These are phyloP conservation scores for Desmodesmus armatus DNA, from an alignment of 139 green algal genomes.

Conservation along the genomic window DNA sequence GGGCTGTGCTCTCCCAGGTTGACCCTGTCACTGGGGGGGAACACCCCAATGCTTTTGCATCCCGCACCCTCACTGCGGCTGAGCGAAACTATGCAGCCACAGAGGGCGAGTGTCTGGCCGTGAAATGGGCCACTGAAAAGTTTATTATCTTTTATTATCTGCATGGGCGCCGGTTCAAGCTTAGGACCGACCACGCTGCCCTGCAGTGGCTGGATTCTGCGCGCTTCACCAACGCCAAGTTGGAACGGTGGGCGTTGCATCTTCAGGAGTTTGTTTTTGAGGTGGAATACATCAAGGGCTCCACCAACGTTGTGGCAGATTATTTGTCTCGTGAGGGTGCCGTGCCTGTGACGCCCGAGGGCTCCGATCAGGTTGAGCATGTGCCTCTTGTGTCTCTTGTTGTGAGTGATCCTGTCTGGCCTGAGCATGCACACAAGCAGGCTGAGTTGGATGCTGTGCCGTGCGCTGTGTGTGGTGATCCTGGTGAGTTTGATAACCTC, in stretches of 20 bases:
- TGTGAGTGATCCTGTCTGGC: neutral
- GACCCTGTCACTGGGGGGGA: slow-evolving; percentile 1
- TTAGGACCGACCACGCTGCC: slow-evolving; percentile 42
- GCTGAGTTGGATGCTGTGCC: slow-evolving; percentile 9
- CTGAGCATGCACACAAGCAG: neutral
- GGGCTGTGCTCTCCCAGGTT: slow-evolving; percentile 35
- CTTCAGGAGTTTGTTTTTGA: slow-evolving; percentile 43
- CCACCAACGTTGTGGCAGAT: slow-evolving; percentile 40
- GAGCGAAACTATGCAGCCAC: slow-evolving; percentile 49
- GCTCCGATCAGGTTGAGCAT: neutral
- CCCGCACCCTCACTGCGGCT: neutral
- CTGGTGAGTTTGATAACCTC: slow-evolving; percentile 42
- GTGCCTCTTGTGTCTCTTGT: neutral
- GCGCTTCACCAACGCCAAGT: slow-evolving; percentile 44
- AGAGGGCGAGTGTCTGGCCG: slow-evolving; percentile 44
- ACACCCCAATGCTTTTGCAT: slow-evolving; percentile 34
- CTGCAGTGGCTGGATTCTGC: slow-evolving; percentile 41
- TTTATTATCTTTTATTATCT: slow-evolving; percentile 39
- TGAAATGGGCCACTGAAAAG: slow-evolving; percentile 43
- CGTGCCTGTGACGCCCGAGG: neutral
- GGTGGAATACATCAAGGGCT: slow-evolving; percentile 40
- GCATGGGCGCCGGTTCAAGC: slow-evolving; percentile 25
- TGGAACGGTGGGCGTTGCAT: slow-evolving; percentile 44
- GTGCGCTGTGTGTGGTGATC: slow-evolving; percentile 12
- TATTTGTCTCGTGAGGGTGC: slow-evolving; percentile 10